phyloP scores from a whole-genome alignment of 306 rosid species.

The Cucurbita argyrosperma region DNA sequence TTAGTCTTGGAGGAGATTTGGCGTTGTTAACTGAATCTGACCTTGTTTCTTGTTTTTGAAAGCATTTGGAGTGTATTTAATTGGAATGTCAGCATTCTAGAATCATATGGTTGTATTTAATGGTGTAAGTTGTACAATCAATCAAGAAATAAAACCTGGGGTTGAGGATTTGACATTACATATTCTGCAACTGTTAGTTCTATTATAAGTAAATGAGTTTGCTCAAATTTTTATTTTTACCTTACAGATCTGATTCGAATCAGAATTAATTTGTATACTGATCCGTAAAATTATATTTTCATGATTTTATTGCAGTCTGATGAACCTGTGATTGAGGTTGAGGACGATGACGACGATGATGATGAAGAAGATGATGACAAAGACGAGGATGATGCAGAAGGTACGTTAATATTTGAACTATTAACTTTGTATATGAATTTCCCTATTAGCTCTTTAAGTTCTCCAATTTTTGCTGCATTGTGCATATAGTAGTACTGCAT shows the following conservation, averaged over 20 bases:
- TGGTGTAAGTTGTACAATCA: background rate
- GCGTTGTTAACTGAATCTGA: background rate
- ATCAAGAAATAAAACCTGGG: background rate
- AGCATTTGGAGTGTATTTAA: background rate
- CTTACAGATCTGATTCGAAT: background rate
- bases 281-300: background rate
- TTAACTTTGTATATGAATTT: background rate
- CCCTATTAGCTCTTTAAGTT: background rate
- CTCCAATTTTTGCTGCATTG: background rate
- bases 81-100: background rate
- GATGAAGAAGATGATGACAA: slow-evolving; percentile 56
- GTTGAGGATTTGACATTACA: background rate
- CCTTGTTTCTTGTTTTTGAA: background rate
- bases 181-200: background rate
- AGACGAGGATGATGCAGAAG: slow-evolving; percentile 55
- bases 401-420: slow-evolving; percentile 22
- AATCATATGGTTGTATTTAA: background rate
- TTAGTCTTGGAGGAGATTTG: background rate
- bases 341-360: slow-evolving; percentile 44
- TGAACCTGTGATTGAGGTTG: slow-evolving; percentile 55
- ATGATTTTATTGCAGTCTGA: slow-evolving; percentile 29
- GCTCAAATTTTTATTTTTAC: background rate
- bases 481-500: background rate
- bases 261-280: background rate
- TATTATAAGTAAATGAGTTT: background rate